Percentiles rank a stretch among this genome's conserved stretches.
These are phyloP conservation scores for Platanus orientalis DNA, from an alignment of 164 flowering plant species.

Conservation along the genomic window DNA sequence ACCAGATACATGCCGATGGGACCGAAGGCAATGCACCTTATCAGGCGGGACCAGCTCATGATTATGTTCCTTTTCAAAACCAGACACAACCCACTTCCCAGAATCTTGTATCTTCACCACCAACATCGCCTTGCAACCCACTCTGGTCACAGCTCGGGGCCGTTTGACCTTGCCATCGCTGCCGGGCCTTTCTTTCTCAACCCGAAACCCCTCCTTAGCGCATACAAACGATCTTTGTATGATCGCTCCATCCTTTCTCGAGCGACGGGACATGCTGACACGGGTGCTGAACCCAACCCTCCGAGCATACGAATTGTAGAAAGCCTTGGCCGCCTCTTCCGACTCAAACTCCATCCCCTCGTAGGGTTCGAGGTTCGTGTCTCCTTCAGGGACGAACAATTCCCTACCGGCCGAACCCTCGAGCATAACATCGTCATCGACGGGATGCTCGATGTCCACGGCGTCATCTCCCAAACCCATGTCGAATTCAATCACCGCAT, in stretches of 20 bases:
- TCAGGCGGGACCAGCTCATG: slow-evolving; percentile 73
- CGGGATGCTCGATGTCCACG: slow-evolving; percentile 27
- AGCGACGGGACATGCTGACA: slow-evolving; percentile 37
- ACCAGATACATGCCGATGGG: slow-evolving; percentile 75
- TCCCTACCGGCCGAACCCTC: slow-evolving; percentile 12
- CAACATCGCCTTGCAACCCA: slow-evolving; percentile 69
- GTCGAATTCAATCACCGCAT: slow-evolving; percentile 32
- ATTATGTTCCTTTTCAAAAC: slow-evolving; percentile 69
- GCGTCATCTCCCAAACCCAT: slow-evolving; percentile 29
- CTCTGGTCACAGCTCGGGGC: slow-evolving; percentile 43
- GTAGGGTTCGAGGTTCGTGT: slow-evolving; percentile 33
- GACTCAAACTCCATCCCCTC: slow-evolving; percentile 51
- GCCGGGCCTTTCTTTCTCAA: slow-evolving; percentile 17
- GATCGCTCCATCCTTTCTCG: slow-evolving; percentile 40
- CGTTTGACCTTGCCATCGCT: slow-evolving; percentile 24
- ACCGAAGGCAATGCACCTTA: slow-evolving; percentile 71
- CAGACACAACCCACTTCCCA: slow-evolving; percentile 71
- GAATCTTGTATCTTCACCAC: slow-evolving; percentile 63
- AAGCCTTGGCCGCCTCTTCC: slow-evolving; percentile 44
- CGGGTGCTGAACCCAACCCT: slow-evolving; percentile 40
- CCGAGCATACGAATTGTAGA: slow-evolving; percentile 45
- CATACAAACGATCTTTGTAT: slow-evolving; percentile 40
- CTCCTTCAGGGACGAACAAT: slow-evolving; percentile 24
- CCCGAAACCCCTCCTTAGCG: slow-evolving; percentile 44
- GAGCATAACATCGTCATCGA: slow-evolving; percentile 16